Evolutionary conservation across 2,329 filamentous ascomycete genomes (phyloP).

Genomic region (Aspergillus felis): DNA sequence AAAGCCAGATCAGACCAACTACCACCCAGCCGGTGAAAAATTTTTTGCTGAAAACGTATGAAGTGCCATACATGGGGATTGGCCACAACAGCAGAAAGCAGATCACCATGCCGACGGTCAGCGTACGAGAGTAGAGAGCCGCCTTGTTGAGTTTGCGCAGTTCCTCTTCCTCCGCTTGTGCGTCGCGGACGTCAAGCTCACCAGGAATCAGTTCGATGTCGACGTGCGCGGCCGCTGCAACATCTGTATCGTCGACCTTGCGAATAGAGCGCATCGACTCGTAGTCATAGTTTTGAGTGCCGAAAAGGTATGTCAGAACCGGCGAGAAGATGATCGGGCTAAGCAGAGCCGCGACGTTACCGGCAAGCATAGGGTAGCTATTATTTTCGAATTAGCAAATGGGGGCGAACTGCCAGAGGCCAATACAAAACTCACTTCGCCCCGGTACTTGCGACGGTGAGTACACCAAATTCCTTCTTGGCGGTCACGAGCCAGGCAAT

Average conservation of each 20-base stretch:
- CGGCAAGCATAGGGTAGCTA: slow-evolving; percentile 74
- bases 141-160: slow-evolving; percentile 52
- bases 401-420: not conserved
- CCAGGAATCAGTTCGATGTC: slow-evolving; percentile 64
- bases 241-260: slow-evolving; percentile 71
- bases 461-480: slow-evolving; percentile 62
- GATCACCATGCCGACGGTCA: slow-evolving; percentile 64
- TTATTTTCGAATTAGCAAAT: slow-evolving; percentile 3
- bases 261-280: slow-evolving; percentile 75
- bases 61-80: slow-evolving; percentile 81
- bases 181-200: slow-evolving; percentile 34
- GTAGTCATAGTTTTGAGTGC: slow-evolving; percentile 80
- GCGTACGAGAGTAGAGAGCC: slow-evolving; percentile 51
- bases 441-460: slow-evolving; percentile 72
- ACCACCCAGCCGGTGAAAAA: slow-evolving; percentile 83
- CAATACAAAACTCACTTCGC: slow-evolving; percentile 53
- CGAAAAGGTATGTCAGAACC: slow-evolving; percentile 66
- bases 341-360: slow-evolving; percentile 78
- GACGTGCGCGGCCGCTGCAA: slow-evolving; percentile 59
- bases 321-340: slow-evolving; percentile 73
- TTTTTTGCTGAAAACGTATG: slow-evolving; percentile 74
- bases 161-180: slow-evolving; percentile 41
- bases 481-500: slow-evolving; percentile 76
- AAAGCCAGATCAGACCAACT: slow-evolving; percentile 76
- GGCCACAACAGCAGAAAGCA: slow-evolving; percentile 80